A percentile compares a stretch with the other conserved stretches of the same genome.
These are phyloP conservation scores for Paramyrothecium roridum DNA, from an alignment of 2,329 filamentous ascomycete species.

Conservation along the genomic window DNA sequence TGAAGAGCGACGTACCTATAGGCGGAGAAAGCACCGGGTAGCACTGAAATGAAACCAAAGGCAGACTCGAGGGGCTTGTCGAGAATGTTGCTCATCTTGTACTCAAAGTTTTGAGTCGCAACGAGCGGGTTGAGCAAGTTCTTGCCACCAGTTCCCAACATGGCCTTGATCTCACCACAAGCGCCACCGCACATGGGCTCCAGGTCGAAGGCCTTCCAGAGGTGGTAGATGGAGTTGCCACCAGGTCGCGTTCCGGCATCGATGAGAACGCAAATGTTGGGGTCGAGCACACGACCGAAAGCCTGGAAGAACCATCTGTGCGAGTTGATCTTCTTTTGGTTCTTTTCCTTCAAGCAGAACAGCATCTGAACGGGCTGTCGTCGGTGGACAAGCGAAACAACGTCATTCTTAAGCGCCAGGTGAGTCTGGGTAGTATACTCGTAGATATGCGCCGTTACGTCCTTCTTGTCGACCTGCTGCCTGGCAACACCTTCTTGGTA, in stretches of 20 bases:
- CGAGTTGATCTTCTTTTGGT: constrained; percentile 99
- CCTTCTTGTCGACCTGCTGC: constrained; percentile 94
- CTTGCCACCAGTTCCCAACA: constrained; percentile 81
- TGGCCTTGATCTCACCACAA: constrained; percentile 98
- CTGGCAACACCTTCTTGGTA: constrained; percentile 99
- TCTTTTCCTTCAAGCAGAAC: constrained; percentile 98
- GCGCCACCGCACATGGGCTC: constrained; percentile 97
- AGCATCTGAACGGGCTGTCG: constrained; percentile 93
- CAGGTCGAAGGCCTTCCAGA: constrained; percentile 98
- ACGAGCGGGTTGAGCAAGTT: constrained; percentile 91
- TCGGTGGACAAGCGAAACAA: constrained; percentile 80
- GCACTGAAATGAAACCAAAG: constrained; percentile 95
- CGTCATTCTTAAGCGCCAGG: constrained; percentile 83
- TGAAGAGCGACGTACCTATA: constrained; percentile 93
- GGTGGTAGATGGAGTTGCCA: constrained; percentile 90
- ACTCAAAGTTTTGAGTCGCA: constrained; percentile 97
- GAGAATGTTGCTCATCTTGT: constrained; percentile 99
- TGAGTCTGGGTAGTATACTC: constrained; percentile 89
- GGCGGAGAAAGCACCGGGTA: constrained; percentile 97
- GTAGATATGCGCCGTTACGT: constrained; percentile 97
- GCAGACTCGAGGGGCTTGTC: constrained; percentile 97
- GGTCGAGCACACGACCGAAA: constrained; percentile 86
- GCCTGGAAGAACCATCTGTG: constrained; percentile 99
- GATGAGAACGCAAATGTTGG: constrained; percentile 93
- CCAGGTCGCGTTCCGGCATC: constrained; percentile 96